Base-by-base conservation (phyloP, 2,329 filamentous ascomycete species). In the Neurospora crassa region DNA sequence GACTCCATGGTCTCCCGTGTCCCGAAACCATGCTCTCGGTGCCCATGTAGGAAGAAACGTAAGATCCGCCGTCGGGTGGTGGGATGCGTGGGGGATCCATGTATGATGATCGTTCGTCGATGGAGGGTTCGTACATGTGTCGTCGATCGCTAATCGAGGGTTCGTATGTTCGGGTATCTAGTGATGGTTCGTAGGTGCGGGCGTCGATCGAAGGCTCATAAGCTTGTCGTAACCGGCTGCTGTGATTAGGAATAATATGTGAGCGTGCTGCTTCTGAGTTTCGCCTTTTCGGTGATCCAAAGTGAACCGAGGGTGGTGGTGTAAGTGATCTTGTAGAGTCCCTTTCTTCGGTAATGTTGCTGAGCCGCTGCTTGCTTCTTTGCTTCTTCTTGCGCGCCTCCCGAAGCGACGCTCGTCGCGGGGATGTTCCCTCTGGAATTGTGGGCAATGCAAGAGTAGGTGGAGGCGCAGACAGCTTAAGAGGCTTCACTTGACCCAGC, bases 61-160 rank as follows among this genome's bases (percentile, higher is more conserved):
- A 93, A 5, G 89, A 86, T 1, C 87, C 29, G 53, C 53, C 84
- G 74, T 92, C 90, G 43, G 88, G 86, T 3, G 89, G 88, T 5
- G 85, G 85, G 78, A 91, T 89, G 73, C 42, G 82, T 2, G 86
- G 86, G 4, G 87, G 86, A 69, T 91, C 90, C 70, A 85, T 80
- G 71, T 88, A 83, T 10, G 87, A 88, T 34, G 82, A 83, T 18
- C 80, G 16, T 6, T 63, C 53, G 24, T 63, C 53, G 29, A 63
- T 63, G 29, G 53, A 63, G 14, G 53, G 53, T 18, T 63, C 53
- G 53, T 63, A 63, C 24, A 63, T 63, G 53, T 63, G 53, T 63
- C 53, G 53, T 63, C 53, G 53, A 63, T 63, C 53, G 53, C 16
- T 37, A 6, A 63, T 37, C 53, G 53, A 63, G 29, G 53, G 53